phyloP scores from a whole-genome alignment of 169 alveolate genomes.

The Plasmodium knowlesi region DNA sequence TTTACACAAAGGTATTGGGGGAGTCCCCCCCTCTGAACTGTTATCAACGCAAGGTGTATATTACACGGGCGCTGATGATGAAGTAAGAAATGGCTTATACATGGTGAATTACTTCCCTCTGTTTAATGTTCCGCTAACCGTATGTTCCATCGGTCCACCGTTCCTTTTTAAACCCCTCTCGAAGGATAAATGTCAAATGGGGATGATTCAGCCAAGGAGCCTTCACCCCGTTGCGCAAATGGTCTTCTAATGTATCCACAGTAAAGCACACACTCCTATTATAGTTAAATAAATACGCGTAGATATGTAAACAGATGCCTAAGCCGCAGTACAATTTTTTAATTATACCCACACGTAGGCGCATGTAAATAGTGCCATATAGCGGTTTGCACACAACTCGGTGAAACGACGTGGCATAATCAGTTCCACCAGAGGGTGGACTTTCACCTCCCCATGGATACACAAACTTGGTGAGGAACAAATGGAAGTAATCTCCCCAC shows the following conservation, averaged over 20 bases:
- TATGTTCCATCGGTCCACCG: not conserved
- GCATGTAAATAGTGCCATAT: not conserved
- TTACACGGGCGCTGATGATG: not conserved
- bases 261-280: not conserved
- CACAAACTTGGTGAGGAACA: not conserved
- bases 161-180: not conserved
- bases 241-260: not conserved
- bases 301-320: not conserved
- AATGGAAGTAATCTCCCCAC: not conserved
- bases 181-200: not conserved
- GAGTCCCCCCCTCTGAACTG: not conserved
- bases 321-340: not conserved
- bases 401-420: not conserved
- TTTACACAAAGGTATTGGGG: not conserved
- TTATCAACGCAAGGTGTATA: not conserved
- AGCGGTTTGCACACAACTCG: not conserved
- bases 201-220: not conserved
- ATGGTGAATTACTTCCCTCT: not conserved
- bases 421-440: not conserved
- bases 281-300: not conserved
- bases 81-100: not conserved
- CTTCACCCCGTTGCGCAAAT: not conserved
- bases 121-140: not conserved
- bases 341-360: not conserved
- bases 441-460: not conserved